Evolutionary conservation across 108 stramenopile species (phyloP).

Genomic region (Cyclotella baltica): DNA sequence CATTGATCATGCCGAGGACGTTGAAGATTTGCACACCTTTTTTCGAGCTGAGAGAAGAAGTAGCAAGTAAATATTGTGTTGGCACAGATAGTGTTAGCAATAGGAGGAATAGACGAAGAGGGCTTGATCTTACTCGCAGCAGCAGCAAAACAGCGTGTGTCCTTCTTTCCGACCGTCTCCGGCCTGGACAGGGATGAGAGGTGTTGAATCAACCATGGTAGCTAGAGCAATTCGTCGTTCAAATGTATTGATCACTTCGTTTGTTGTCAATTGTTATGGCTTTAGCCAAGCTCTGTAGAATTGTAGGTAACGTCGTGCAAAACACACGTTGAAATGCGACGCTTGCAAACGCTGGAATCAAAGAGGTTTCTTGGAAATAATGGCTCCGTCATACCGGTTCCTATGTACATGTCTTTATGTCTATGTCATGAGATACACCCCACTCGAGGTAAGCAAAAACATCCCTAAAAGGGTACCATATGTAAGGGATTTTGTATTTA

Average conservation of each 20-base stretch:
- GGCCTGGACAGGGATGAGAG: constrained; percentile 10
- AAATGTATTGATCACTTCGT: too few relatives aligned
- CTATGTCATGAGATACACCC: too few relatives aligned
- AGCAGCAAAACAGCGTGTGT: constrained; percentile 19
- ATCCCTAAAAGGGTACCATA: too few relatives aligned
- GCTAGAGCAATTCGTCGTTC: too few relatives aligned
- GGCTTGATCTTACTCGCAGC: constrained; percentile 21
- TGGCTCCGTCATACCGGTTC: too few relatives aligned
- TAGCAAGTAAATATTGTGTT: not conserved
- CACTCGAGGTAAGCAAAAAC: too few relatives aligned
- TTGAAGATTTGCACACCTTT: constrained; percentile 18
- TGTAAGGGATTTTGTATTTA: too few relatives aligned
- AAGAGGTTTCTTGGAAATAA: too few relatives aligned
- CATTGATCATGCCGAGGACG: not conserved
- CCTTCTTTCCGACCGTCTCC: not conserved
- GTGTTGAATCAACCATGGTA: constrained; percentile 22
- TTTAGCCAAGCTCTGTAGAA: not conserved
- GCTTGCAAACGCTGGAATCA: not conserved
- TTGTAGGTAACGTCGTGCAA: not conserved
- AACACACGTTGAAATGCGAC: not conserved
- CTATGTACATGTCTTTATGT: not conserved
- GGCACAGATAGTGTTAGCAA: not conserved
- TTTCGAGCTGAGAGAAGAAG: constrained; percentile 11
- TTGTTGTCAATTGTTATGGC: not conserved
- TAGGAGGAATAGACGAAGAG: not conserved